Evolutionary conservation across 352 stramenopile species (phyloP), one percentile per base, ranked within the genome.

Genomic region (Thalassiosira sp.): DNA sequence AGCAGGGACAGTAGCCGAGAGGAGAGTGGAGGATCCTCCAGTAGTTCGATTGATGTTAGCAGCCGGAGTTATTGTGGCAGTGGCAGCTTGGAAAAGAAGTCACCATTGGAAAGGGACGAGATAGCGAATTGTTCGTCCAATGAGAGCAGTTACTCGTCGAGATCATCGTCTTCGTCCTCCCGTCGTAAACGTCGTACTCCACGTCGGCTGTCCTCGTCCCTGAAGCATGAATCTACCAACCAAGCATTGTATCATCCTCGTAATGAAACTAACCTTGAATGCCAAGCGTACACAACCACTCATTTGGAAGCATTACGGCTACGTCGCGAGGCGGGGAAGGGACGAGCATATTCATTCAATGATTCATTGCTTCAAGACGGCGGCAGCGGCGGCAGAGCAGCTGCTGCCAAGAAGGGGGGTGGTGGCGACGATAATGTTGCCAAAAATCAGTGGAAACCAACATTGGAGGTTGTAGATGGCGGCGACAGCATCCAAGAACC

Each of bases 331-430:
- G 60, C 45, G 1, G 69, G 69, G 25, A 76, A 76, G 27, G 40
- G 31, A 62, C 25, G 68, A 3, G 58, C 68, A 7, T 77, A 77
- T 54, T 77, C 68, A 2, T 77, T 58, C 11, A 77, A 71, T 52
- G 68, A 77, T 61, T 16, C 46, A 20, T 18, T 51, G 18, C 5
- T 69, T 51, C 51, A 56, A 35, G 7, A 31, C 18, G 22, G n/a
- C n/a, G n/a, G n/a, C n/a, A n/a, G n/a, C n/a, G n/a, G n/a, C n/a
- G n/a, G n/a, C n/a, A n/a, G n/a, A n/a, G n/a, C n/a, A n/a, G n/a
- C n/a, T n/a, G n/a, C n/a, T n/a, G n/a, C n/a, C n/a, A n/a, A n/a
- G n/a, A n/a, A n/a, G n/a, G n/a, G n/a, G n/a, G n/a, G n/a, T n/a
- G n/a, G n/a, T n/a, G n/a, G n/a, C 37, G 2, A 28, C 5, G 7